Base-by-base conservation (phyloP, 352 stramenopile genomes). In the Globisporangium abappressorium region DNA sequence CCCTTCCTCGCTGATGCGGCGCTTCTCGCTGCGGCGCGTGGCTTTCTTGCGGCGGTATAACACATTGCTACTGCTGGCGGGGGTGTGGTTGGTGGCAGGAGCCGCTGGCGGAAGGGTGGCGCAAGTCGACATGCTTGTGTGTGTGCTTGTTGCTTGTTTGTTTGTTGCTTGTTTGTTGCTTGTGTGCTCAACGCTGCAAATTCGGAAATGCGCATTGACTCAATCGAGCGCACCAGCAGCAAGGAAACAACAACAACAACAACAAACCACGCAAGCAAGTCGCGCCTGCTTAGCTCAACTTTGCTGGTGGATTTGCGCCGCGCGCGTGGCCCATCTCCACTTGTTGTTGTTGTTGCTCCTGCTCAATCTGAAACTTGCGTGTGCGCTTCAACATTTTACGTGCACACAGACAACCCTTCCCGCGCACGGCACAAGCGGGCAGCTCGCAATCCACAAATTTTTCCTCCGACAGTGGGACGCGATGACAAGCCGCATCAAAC, bases 1-100 rank as follows among this genome's bases (percentile, higher is more conserved):
- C 5, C 75, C 75, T 62, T 81, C 75, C 15, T 61, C 60, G 36
- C 75, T 81, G 64, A 81, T 57, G 63, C 75, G 75, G 59, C 64
- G 41, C 15, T 66, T 38, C 57, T 63, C 65, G 55, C 68, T 71
- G 33, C 71, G 73, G 18, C 36, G 43, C n/a, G 64, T 53, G 11
- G 49, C 55, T 36, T 74, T 70, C 38, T 26, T 69, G 59, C 51
- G 53, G 5, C 53, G 64, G 8, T 51, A 36, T 20, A 62, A 38
- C 56, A 38, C 14, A 24, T 57, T 64, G 30, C 22, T 36, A 20
- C 20, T 58, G 46, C 5, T 46, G 61, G 9, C 20, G 33, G n/a
- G 41, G 24, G 30, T 8, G 43, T 43, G 14, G 41, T 47, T n/a
- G 41, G 41, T 47, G 5, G 41, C 15, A 47, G 18, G 41, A 47